Evolutionary conservation across 2,329 filamentous ascomycete genomes (phyloP).

Genomic region (Shiraia sp.): DNA sequence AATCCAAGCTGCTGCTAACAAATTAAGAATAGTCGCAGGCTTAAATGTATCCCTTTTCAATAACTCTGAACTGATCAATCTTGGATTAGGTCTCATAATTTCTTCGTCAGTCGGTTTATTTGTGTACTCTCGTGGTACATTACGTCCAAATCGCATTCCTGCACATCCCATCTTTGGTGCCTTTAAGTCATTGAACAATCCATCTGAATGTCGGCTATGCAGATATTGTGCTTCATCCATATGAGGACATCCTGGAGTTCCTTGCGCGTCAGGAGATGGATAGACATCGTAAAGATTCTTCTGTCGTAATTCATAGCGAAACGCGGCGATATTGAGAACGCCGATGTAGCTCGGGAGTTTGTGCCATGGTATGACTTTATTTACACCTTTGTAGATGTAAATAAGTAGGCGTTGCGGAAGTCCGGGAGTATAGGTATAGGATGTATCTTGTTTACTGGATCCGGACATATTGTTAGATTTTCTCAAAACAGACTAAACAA

Average conservation of each 20-base stretch:
- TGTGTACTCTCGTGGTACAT: slow-evolving; percentile 46
- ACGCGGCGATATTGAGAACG: slow-evolving; percentile 47
- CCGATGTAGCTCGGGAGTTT: slow-evolving; percentile 48
- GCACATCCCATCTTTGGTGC: slow-evolving; percentile 51
- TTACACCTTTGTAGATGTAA: slow-evolving; percentile 44
- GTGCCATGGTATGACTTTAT: slow-evolving; percentile 49
- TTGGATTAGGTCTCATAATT: slow-evolving; percentile 50
- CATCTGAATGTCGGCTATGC: slow-evolving; percentile 49
- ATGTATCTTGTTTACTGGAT: background rate
- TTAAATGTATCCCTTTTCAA: slow-evolving; percentile 51
- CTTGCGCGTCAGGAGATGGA: slow-evolving; percentile 43
- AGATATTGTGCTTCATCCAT: slow-evolving; percentile 39
- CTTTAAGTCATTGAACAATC: slow-evolving; percentile 49
- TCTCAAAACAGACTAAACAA: background rate
- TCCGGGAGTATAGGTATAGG: slow-evolving; percentile 13
- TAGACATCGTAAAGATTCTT: slow-evolving; percentile 53
- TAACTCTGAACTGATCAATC: slow-evolving; percentile 49
- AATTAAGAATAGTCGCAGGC: slow-evolving; percentile 51
- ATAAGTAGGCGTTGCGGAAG: slow-evolving; percentile 27
- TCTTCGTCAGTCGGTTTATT: slow-evolving; percentile 48
- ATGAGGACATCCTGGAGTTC: slow-evolving; percentile 33
- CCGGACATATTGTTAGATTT: background rate
- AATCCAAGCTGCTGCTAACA: slow-evolving; percentile 56
- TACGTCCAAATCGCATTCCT: slow-evolving; percentile 52
- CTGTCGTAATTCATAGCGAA: slow-evolving; percentile 49